Evolutionary conservation across 2,329 filamentous ascomycete genomes (phyloP).

Genomic region (Aspergillus sp.): DNA sequence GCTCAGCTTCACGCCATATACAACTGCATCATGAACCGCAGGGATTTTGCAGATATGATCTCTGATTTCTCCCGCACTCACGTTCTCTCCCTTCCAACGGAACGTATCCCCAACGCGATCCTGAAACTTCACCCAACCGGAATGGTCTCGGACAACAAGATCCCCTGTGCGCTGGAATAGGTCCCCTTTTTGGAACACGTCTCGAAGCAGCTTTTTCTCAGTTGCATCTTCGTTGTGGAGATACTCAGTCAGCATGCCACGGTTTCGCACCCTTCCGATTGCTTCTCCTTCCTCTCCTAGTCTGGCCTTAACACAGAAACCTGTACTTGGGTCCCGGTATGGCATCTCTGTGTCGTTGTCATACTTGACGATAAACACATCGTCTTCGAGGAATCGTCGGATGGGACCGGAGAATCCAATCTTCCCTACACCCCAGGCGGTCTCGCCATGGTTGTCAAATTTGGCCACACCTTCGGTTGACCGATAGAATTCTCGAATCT

Average conservation of each 20-base stretch:
- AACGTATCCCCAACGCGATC: conserved; percentile 40
- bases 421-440: conserved; percentile 39
- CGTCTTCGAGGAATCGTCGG: conserved; percentile 35
- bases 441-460: conserved; percentile 40
- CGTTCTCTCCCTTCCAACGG: conserved; percentile 43
- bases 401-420: conserved; percentile 41
- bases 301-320: conserved; percentile 36
- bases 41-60: conserved; percentile 40
- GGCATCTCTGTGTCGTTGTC: conserved; percentile 39
- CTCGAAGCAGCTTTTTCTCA: conserved; percentile 38
- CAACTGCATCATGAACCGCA: conserved; percentile 40
- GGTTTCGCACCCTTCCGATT: conserved; percentile 39
- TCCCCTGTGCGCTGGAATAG: conserved; percentile 44
- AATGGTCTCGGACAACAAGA: conserved; percentile 35
- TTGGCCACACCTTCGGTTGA: conserved; percentile 45
- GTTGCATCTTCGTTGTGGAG: conserved; percentile 38
- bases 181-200: conserved; percentile 45
- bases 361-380: conserved; percentile 39
- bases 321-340: conserved; percentile 40
- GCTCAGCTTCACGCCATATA: conserved; percentile 40
- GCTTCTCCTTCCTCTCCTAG: conserved; percentile 42
- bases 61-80: conserved; percentile 42
- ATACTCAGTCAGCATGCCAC: conserved; percentile 39
- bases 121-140: conserved; percentile 43
- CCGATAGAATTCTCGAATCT: conserved; percentile 46